Base-by-base conservation (phyloP, 148 eudicot species). In the Rhododendron vialii region DNA sequence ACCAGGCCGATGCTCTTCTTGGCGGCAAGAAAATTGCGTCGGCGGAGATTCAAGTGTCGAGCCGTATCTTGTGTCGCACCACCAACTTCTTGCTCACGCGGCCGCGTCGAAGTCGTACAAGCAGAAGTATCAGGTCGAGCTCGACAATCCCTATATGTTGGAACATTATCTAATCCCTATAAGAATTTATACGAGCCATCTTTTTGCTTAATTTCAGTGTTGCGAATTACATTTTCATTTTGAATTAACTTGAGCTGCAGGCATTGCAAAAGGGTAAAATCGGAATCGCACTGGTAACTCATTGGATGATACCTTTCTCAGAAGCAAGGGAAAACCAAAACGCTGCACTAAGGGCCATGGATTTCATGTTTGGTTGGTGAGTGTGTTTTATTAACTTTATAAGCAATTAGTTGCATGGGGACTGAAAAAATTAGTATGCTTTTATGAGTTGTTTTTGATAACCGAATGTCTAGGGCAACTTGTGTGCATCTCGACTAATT, bases 321-420 rank as follows among this genome's bases (percentile, higher is more conserved):
- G 48, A 89, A 28, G 30, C 88, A 35, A 51, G 5, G 69, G 45
- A 80, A 8, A 67, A 91, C 73, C 59, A 15, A 0, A 33, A 81
- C 22, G 90, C 95, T 38, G 92, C 89, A n/a, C 26, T 14, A 38
- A 87, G 94, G 57, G 93, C 92, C 6, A 82, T 92, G 15, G 96
- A 93, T 74, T 94, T 94, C 74, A 86, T 85, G 86, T 81, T 89
- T 83, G 96, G 96, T 65, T 94, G 96, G 96, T 93, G 61, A 84
- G 91, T 78, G 73, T 80, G 10, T 36, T 48, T 48, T 48, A 48
- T 48, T 48, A 48, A 78, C 47, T 10, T 33, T 18, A 45, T 18
- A 45, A 24, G 10, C 11, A 3, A 24, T 2, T 43, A 43, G 47
- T 43, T 43, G 47, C 47, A 5, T 43, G 47, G 47, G 47, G 47